Base-by-base conservation (phyloP, 495 filamentous ascomycete species). In the Lophium mytilinum region DNA sequence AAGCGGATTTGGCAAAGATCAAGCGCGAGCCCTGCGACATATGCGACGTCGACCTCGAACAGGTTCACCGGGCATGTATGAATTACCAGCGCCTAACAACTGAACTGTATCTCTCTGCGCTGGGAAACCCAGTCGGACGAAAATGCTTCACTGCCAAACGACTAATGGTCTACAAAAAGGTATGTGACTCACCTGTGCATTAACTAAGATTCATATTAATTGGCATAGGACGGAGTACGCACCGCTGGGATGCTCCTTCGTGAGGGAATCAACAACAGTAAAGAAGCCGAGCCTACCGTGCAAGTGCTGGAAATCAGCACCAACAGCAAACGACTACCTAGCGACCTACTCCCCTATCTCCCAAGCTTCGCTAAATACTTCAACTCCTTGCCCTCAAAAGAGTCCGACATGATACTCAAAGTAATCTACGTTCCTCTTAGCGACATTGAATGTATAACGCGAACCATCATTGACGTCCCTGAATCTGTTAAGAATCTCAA, bases 1-100 rank as follows among this genome's bases (percentile, higher is more conserved):
- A 97, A 68, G 89, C 87, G 1, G 90, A 93, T 69, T 74, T 98
- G 56, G 88, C 79, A 37, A 95, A 92, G 68, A 80, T 98, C 62
- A 92, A 92, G 70, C 79, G 90, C 4, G 89, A 95, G 61, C 67
- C 86, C 6, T 98, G 93, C 67, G 72, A 82, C 17, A 83, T 87
- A 39, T 98, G 93, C 68, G 88, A 95, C 61, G 68, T 79, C 30
- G 85, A 92, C 66, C 71, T 98, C 48, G 83, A 87, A 40, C 67
- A 75, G 46, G 95, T 86, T 63, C 93, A 96, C 67, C 74, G 85
- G 55, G 84, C 89, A 7, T 81, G 88, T 6, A 85, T 93, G 72
- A 83, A 87, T 58, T 93, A 83, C 67, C 83, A 83, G 60, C 76
- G 77, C 50, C 70, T 90, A 12, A 94, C 88, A 0, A 71, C 75